phyloP scores from a whole-genome alignment of 352 stramenopile genomes.

The Globisporangium solare region DNA sequence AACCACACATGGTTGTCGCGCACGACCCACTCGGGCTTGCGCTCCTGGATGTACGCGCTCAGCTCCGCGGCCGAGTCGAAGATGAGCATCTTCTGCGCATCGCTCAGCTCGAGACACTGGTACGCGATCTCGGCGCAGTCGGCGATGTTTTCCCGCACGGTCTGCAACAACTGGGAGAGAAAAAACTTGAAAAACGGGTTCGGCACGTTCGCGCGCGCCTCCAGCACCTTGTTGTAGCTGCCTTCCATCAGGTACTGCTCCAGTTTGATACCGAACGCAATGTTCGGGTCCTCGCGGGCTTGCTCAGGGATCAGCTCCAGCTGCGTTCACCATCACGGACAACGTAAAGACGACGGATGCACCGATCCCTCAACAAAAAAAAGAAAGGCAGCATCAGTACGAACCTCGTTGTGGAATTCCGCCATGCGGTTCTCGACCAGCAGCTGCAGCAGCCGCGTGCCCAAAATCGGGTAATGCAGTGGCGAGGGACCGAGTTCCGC shows the following conservation, averaged over 20 bases:
- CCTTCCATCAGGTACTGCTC: conserved; percentile 93
- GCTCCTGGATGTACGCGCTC: conserved; percentile 81
- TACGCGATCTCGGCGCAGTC: conserved; percentile 95
- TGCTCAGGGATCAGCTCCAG: conserved; percentile 85
- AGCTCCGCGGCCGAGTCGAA: conserved; percentile 83
- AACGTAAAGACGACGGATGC: not conserved
- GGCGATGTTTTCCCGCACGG: conserved; percentile 93
- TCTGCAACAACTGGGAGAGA: conserved; percentile 90
- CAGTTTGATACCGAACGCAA: conserved; percentile 87
- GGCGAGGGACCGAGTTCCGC: conserved; percentile 49
- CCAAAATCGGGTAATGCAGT: conserved; percentile 85
- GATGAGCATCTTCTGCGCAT: conserved; percentile 93
- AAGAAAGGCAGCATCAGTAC: not conserved
- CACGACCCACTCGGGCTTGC: conserved; percentile 90
- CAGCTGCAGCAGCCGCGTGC: conserved; percentile 85
- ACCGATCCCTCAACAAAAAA: no score
- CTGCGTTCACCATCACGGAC: conserved; percentile 15
- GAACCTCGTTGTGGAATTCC: conserved; percentile 90
- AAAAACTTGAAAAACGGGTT: conserved; percentile 94
- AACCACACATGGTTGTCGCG: conserved; percentile 86
- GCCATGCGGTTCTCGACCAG: conserved; percentile 91
- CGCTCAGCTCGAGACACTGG: conserved; percentile 77
- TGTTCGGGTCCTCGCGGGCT: conserved; percentile 78
- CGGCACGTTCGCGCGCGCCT: conserved; percentile 84
- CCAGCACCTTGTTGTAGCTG: conserved; percentile 92